Evolutionary conservation across 2,329 filamentous ascomycete species (phyloP).

Genomic region (Xylaria hypoxylon): DNA sequence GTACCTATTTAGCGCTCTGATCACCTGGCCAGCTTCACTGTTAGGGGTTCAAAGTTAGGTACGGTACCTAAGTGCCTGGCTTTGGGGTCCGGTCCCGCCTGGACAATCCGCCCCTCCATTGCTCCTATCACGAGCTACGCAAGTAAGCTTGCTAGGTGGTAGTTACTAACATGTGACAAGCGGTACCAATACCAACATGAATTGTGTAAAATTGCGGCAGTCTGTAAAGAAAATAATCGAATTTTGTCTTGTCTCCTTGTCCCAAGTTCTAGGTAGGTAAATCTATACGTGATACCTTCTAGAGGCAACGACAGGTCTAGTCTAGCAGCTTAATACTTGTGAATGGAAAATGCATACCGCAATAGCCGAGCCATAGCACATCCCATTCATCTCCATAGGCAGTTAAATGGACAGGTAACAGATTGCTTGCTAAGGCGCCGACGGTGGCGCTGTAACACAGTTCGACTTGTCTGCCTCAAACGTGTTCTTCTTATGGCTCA

Average conservation of each 20-base stretch:
- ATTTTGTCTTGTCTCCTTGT: slow-evolving; percentile 2
- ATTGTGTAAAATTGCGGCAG: neutral
- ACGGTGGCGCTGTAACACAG: too few relatives aligned
- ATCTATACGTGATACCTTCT: slow-evolving; percentile 4
- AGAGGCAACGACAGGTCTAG: too few relatives aligned
- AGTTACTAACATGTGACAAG: neutral
- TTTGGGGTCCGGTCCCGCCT: neutral
- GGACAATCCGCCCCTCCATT: neutral
- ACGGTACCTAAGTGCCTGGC: neutral
- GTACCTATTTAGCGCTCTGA: slow-evolving; percentile 16
- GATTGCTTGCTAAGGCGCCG: too few relatives aligned
- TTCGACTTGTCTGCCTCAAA: slow-evolving; percentile 7
- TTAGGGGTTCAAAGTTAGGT: neutral
- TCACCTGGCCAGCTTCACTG: slow-evolving; percentile 19
- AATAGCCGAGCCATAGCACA: too few relatives aligned
- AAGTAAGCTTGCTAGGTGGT: neutral
- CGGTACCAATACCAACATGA: neutral
- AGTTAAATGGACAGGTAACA: too few relatives aligned
- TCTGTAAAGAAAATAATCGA: neutral
- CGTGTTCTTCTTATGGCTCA: slow-evolving; percentile 9
- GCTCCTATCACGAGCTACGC: neutral
- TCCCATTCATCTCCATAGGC: too few relatives aligned
- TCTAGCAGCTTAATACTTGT: neutral
- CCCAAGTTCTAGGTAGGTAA: slow-evolving; percentile 2
- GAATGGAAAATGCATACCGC: too few relatives aligned